Evolutionary conservation across 768 basidiomycete species (phyloP).

Genomic region (Boletus patriciae): DNA sequence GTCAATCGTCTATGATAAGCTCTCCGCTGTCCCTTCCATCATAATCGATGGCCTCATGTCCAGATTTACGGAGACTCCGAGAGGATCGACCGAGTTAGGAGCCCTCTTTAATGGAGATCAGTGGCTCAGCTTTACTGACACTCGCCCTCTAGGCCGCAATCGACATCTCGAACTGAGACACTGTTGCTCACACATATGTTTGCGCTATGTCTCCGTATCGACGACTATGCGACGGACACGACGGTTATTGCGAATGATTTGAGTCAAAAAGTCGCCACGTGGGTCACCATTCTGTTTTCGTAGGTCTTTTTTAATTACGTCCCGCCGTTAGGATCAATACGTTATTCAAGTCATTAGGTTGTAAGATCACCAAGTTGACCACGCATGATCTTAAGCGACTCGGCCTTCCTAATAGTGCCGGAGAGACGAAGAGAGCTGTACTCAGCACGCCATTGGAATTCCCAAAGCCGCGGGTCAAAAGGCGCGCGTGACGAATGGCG

Average conservation of each 20-base stretch:
- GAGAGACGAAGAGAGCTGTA: constrained; percentile 67
- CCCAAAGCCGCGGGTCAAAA: constrained; percentile 57
- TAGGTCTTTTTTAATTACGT: constrained; percentile 1
- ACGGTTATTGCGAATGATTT: constrained; percentile 71
- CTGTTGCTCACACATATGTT: constrained; percentile 78
- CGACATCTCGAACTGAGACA: constrained; percentile 70
- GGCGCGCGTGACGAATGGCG: constrained; percentile 24
- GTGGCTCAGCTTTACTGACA: background rate
- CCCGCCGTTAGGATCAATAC: constrained; percentile 48
- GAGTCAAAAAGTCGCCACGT: constrained; percentile 64
- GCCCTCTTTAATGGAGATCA: background rate
- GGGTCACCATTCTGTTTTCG: constrained; percentile 29
- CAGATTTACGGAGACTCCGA: constrained; percentile 75
- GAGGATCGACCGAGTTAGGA: constrained; percentile 64
- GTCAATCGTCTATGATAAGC: constrained; percentile 52
- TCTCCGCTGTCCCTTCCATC: constrained; percentile 57
- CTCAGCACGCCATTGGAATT: constrained; percentile 78
- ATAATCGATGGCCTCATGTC: constrained; percentile 73
- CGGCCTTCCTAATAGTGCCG: constrained; percentile 63
- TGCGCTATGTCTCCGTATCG: constrained; percentile 75
- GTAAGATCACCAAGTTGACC: constrained; percentile 60
- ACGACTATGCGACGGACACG: constrained; percentile 74
- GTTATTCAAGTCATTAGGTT: constrained; percentile 82
- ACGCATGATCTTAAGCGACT: constrained; percentile 65
- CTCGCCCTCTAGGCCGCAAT: constrained; percentile 36